Evolutionary conservation across 2,329 filamentous ascomycete species (phyloP).

Genomic region (Fusarium papillatum): DNA sequence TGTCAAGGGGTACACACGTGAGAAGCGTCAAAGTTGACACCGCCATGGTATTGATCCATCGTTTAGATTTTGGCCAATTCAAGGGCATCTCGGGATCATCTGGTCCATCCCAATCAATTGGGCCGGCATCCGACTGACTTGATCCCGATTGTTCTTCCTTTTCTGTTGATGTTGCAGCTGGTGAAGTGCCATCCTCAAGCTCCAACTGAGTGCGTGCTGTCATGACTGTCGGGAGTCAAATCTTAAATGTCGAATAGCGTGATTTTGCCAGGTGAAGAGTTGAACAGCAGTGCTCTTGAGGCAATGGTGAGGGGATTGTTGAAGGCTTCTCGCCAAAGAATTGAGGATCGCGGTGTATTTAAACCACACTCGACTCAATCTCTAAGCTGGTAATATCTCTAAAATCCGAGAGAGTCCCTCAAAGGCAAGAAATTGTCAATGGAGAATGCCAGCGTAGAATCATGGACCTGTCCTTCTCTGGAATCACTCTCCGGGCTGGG

Average conservation of each 20-base stretch:
- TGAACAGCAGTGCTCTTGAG: background rate
- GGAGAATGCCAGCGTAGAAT: background rate
- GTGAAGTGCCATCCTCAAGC: background rate
- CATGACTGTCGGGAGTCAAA: background rate
- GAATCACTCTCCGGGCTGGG: background rate
- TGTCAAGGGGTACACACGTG: background rate
- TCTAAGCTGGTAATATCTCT: background rate
- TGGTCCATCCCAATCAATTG: conserved; percentile 6
- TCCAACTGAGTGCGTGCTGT: background rate
- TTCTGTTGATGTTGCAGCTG: background rate
- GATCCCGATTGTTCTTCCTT: background rate
- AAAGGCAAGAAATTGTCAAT: background rate
- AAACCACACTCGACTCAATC: background rate
- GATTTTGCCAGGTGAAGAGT: background rate
- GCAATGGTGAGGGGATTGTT: background rate
- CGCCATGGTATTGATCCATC: background rate
- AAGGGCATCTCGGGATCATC: conserved; percentile 6
- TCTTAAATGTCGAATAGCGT: background rate
- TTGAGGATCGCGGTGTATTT: background rate
- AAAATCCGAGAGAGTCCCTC: background rate
- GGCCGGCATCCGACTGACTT: background rate
- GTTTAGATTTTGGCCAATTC: background rate
- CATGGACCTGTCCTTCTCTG: background rate
- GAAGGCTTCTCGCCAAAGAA: background rate
- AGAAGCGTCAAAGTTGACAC: background rate